These are phyloP conservation scores for Teratosphaeria zuluensis DNA, from an alignment of 2,329 filamentous ascomycete genomes.

Conservation along the genomic window DNA sequence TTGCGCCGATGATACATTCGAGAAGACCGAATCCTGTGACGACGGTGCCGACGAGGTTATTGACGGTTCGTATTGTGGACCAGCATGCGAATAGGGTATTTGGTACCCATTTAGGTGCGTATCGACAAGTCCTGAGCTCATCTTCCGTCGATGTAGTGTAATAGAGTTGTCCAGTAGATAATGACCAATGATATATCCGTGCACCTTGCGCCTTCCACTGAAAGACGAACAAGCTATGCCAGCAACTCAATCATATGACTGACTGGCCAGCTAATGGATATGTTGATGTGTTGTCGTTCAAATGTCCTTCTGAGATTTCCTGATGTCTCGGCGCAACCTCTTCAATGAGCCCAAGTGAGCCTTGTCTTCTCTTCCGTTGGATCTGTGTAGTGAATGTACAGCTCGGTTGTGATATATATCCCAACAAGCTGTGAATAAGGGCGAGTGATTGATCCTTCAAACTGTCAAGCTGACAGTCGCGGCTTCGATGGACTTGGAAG, in stretches of 20 bases:
- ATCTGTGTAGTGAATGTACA: constrained; percentile 1
- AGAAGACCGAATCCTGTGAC: constrained; percentile 70
- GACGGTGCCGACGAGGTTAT: constrained; percentile 67
- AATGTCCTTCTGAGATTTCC: neutral
- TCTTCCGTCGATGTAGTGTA: constrained; percentile 12
- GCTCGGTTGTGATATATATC: constrained; percentile 2
- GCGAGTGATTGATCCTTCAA: neutral
- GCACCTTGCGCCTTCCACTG: constrained; percentile 21
- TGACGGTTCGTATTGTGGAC: constrained; percentile 54
- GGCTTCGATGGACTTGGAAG: constrained; percentile 18
- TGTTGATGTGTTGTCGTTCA: neutral
- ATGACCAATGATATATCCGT: constrained; percentile 12
- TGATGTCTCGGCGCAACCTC: neutral
- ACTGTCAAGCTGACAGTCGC: constrained; percentile 10
- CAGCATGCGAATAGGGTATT: constrained; percentile 25
- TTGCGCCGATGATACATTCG: constrained; percentile 42
- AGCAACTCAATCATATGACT: constrained; percentile 12
- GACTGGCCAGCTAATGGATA: neutral
- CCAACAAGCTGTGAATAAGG: constrained; percentile 2
- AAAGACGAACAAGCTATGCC: constrained; percentile 14
- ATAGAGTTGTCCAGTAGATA: constrained; percentile 20
- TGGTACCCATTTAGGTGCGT: constrained; percentile 21
- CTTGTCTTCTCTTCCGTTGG: constrained; percentile 12
- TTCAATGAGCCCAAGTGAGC: constrained; percentile 10
- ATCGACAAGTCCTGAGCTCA: constrained; percentile 15